These are phyloP conservation scores for Cyclotella choctawhatcheeana DNA, from an alignment of 108 stramenopile species.

Conservation along the genomic window DNA sequence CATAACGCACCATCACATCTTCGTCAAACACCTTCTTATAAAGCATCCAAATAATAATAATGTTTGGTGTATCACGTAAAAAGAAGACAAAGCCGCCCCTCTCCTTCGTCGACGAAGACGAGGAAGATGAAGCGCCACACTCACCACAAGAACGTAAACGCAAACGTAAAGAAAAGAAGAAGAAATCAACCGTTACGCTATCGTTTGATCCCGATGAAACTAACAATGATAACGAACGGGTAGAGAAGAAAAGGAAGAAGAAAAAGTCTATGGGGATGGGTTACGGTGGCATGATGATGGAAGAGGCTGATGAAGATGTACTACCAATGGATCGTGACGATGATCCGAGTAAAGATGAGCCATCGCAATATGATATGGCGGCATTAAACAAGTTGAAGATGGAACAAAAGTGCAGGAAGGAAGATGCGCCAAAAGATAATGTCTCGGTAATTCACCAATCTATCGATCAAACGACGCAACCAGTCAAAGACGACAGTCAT, in stretches of 20 bases:
- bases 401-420: conserved; percentile 52
- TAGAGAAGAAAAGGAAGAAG: conserved; percentile 26
- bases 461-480: not conserved
- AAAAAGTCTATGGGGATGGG: not conserved
- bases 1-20: no score
- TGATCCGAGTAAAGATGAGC: conserved; percentile 10
- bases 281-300: conserved; percentile 23
- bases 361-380: conserved; percentile 55
- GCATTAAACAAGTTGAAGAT: conserved; percentile 61
- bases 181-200: conserved; percentile 25
- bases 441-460: not conserved
- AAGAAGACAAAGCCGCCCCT: conserved; percentile 7
- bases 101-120: conserved; percentile 11
- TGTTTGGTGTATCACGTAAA: conserved; percentile 53
- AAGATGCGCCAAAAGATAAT: not conserved
- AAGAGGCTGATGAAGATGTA: conserved; percentile 2
- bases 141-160: not conserved
- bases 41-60: not conserved
- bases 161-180: conserved; percentile 32
- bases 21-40: no score
- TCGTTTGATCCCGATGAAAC: conserved; percentile 49
- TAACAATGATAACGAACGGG: conserved; percentile 12
- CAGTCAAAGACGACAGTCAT: not conserved
- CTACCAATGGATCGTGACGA: not conserved
- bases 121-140: conserved; percentile 15